Evolutionary conservation across 2,329 filamentous ascomycete genomes (phyloP).

Genomic region (Aspergillus pseudoterreus): DNA sequence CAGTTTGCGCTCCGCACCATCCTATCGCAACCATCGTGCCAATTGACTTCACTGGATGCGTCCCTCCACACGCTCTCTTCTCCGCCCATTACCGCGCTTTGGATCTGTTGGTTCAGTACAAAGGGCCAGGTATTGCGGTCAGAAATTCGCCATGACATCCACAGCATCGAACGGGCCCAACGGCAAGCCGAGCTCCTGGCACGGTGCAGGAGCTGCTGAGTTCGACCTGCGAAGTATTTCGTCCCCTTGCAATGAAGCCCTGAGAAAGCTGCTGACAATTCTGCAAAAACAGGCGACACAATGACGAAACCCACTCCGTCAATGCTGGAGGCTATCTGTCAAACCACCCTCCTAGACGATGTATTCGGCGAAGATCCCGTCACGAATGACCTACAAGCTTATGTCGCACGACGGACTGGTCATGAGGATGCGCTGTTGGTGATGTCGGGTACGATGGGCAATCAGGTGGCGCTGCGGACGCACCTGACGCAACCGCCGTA

Average conservation of each 20-base stretch:
- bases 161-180: conserved; percentile 14
- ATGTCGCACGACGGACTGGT: conserved; percentile 68
- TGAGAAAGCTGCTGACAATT: background rate
- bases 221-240: conserved; percentile 53
- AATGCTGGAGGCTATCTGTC: conserved; percentile 77
- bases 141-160: conserved; percentile 18
- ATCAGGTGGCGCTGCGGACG: conserved; percentile 76
- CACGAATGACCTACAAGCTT: conserved; percentile 70
- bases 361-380: conserved; percentile 77
- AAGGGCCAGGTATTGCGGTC: conserved; percentile 5
- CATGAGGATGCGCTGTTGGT: conserved; percentile 78
- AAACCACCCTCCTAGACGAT: conserved; percentile 76
- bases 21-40: background rate
- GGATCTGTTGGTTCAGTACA: conserved; percentile 5
- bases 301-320: conserved; percentile 72
- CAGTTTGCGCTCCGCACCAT: background rate
- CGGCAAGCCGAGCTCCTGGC: conserved; percentile 31
- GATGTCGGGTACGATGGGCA: conserved; percentile 90
- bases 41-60: conserved; percentile 4
- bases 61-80: conserved; percentile 10
- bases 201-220: conserved; percentile 50
- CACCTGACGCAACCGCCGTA: conserved; percentile 78
- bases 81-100: conserved; percentile 7
- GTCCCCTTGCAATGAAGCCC: background rate
- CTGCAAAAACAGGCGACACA: conserved; percentile 53